Conservation (phyloP, 129 eudicot genomes). For the Flaveria robusta region DNA sequence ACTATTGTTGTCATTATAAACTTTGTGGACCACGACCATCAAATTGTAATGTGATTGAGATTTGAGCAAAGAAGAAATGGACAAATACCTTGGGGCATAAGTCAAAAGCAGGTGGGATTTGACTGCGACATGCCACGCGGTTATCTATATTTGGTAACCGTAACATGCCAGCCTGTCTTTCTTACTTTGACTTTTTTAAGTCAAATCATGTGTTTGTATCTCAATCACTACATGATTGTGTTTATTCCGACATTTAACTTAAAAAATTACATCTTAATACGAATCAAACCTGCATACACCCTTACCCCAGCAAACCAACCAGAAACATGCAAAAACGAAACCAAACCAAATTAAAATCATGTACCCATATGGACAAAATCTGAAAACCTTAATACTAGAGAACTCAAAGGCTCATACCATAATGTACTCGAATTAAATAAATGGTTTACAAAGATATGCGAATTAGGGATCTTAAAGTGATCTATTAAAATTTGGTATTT, state of each 20-base stretch:
- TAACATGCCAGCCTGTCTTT: constrained; percentile 28
- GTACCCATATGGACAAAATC: too few species aligned
- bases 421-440: too few species aligned
- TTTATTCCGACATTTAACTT: background rate
- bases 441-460: background rate
- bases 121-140: constrained; percentile 38
- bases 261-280: background rate
- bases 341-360: too few species aligned
- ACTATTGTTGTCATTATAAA: too few species aligned
- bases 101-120: constrained; percentile 38
- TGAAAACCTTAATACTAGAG: background rate
- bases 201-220: constrained; percentile 21
- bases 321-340: background rate
- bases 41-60: background rate
- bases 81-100: constrained; percentile 22
- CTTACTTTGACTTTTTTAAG: constrained; percentile 18
- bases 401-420: too few species aligned
- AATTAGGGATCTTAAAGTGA: background rate
- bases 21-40: background rate
- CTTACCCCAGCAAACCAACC: too few species aligned
- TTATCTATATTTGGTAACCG: constrained; percentile 9
- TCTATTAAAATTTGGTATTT: too few species aligned
- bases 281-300: background rate
- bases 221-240: background rate
- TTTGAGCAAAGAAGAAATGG: constrained; percentile 17